Base-by-base conservation (phyloP, 2,329 filamentous ascomycete genomes). In the Aspergillus sp. region DNA sequence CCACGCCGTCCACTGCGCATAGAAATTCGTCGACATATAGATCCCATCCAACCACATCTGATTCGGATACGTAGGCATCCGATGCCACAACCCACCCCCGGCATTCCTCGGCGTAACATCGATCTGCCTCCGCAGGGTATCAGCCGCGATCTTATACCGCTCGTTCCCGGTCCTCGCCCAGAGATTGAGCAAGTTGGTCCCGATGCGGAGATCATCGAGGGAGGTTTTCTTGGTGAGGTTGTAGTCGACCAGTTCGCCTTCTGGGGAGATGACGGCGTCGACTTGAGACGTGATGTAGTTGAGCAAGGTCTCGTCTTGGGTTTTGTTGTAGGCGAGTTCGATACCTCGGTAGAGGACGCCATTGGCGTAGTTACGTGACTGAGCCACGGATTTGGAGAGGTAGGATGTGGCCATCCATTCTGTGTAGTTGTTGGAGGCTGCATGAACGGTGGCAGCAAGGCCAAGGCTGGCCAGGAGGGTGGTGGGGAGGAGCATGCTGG, bases 21-120 rank as follows among this genome's bases (percentile, higher is more conserved):
- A 64, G 29, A 60, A 63, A 36, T 61, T 64, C 11, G 49, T 51
- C 22, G 57, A 53, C 62, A 64, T 64, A 20, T 64, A 63, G n/a
- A 64, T 62, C 1, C 62, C 62, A 54, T 64, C 62, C 54, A 64
- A 51, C 62, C 62, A 64, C 62, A 64, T 64, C 29, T 64, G 62
- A 22, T 64, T 55, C 6, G 62, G 62, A 46, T 64, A 64, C 0
- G 62, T 64, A 0, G 60, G 60, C n/a, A 52, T 49, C 7, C 62
- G 62, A 32, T 64, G 62, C 62, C 60, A 64, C 20, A 64, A 54
- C 9, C 62, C 62, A 3, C 60, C 62, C 1, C 54, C 62, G 9
- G 52, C 49, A 29, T 64, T 64, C 32, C 60, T 57, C 16, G 62
- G 62, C 7, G 60, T 63, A 32, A 60, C 20, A 14, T 64, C 60